Evolutionary conservation across 2,329 filamentous ascomycete species (phyloP).

Genomic region (Atkinsonella texensis): DNA sequence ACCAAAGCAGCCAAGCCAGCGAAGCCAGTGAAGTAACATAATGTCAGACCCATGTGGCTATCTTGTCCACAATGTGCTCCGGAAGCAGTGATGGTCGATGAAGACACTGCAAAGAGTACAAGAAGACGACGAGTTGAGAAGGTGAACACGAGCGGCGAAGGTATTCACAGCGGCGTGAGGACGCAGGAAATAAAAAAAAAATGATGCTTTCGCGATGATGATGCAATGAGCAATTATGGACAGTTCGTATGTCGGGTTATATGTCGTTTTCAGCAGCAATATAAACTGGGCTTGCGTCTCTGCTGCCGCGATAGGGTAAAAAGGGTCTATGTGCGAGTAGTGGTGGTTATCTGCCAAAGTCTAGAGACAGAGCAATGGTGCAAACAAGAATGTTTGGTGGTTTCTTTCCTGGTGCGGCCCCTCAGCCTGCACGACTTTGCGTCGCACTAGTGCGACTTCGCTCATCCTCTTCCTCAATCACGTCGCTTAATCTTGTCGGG

Average conservation of each 20-base stretch:
- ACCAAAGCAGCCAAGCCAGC: not conserved
- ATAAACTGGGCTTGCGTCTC: not conserved
- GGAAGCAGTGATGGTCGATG: not conserved
- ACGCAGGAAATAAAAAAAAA: no score
- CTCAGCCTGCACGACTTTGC: constrained; percentile 34
- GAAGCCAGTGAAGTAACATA: not conserved
- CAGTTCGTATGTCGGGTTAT: not conserved
- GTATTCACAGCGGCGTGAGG: not conserved
- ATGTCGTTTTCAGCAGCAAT: not conserved
- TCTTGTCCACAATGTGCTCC: not conserved
- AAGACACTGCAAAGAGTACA: not conserved
- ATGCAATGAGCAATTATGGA: not conserved
- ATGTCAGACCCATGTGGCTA: not conserved
- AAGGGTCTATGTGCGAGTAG: not conserved
- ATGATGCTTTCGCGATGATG: not conserved
- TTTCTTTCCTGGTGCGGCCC: constrained; percentile 5
- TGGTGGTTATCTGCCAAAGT: not conserved
- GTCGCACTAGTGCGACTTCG: constrained; percentile 62
- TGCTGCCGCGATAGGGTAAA: not conserved
- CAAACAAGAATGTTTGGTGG: not conserved
- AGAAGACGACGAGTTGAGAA: not conserved
- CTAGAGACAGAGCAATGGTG: not conserved
- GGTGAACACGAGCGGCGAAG: not conserved
- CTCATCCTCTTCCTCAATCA: constrained; percentile 77
- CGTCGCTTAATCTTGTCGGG: constrained; percentile 78